These are phyloP conservation scores for Zygotorulaspora florentina DNA, from an alignment of 805 yeast genomes.

Conservation along the genomic window DNA sequence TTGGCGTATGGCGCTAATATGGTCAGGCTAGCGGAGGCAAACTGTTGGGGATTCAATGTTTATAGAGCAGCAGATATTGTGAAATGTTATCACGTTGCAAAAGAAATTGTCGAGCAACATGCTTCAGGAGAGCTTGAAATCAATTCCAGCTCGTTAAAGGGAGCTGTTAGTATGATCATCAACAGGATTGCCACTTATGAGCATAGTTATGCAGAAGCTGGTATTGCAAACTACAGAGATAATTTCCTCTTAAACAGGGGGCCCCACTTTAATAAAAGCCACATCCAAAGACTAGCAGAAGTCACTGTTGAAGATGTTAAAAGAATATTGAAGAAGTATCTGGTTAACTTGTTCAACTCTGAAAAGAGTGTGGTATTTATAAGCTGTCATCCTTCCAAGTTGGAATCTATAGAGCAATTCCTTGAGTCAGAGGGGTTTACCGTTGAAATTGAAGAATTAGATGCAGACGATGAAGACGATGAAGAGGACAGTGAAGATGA, in stretches of 20 bases:
- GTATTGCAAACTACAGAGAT: constrained; percentile 61
- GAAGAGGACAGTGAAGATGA: constrained; percentile 24
- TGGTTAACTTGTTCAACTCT: constrained; percentile 60
- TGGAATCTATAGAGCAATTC: constrained; percentile 42
- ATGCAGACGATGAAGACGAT: constrained; percentile 35
- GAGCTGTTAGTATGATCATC: constrained; percentile 73
- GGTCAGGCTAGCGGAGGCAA: constrained; percentile 56
- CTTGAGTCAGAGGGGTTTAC: constrained; percentile 55
- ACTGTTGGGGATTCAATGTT: constrained; percentile 60
- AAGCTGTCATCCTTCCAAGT: constrained; percentile 68
- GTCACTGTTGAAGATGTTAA: constrained; percentile 44
- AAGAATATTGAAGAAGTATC: constrained; percentile 49
- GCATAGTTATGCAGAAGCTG: constrained; percentile 61
- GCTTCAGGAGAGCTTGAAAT: constrained; percentile 51
- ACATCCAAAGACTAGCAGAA: constrained; percentile 49
- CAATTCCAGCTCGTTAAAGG: constrained; percentile 58
- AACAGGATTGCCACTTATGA: constrained; percentile 65
- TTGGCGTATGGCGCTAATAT: constrained; percentile 84
- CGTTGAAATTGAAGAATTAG: constrained; percentile 54
- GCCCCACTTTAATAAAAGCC: constrained; percentile 51
- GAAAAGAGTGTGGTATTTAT: constrained; percentile 56
- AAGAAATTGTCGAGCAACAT: constrained; percentile 56
- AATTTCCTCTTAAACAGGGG: constrained; percentile 67
- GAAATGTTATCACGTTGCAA: constrained; percentile 57
- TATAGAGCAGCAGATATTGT: constrained; percentile 82